Base-by-base conservation (phyloP, 177 flowering plant genomes). In the Vitis hybrid region DNA sequence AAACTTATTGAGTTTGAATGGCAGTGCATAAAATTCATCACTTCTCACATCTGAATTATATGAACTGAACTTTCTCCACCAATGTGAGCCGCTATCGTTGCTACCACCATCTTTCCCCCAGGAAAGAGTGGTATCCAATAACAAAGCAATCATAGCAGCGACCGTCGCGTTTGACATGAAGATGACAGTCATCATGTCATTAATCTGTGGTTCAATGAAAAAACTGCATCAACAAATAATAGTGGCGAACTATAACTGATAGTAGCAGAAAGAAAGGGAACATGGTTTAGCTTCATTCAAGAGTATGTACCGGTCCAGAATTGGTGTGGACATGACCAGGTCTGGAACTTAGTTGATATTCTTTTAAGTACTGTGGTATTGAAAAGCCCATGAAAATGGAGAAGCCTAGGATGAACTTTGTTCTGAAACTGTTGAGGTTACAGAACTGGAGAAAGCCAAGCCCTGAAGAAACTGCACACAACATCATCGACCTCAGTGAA, bases 11-110 rank as follows among this genome's bases (percentile, higher is more conserved):
- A 88, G 86, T 10, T 71, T 67, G 74, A 68, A 85, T 0, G 92
- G 92, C 31, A 88, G 63, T 5, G 81, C 73, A 63, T 88, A 88
- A 68, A 88, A 88, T 55, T 88, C 92, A 59, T 82, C 83, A 54
- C 75, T 88, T 50, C 92, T 79, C 6, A 67, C 73, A 67, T 86
- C 90, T 31, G 76, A 63, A 13, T 61, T 69, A 68, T 80, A 86
- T 12, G 71, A 62, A 39, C 68, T 52, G 65, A 88, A 88, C 82
- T 81, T 83, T 66, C 83, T 87, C 90, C 90, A 86, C 90, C 87
- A 86, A 49, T 77, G 75, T 69, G 68, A 55, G 2, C 88, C 88
- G 18, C 77, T 73, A 71, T 86, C 92, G 39, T 76, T 83, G 15
- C 79, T 59, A 1, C 77, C 34, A 20, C 64, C 77, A 10, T 68